Conservation (phyloP, 805 yeast species). For the Wickerhamomyces queroliae region DNA sequence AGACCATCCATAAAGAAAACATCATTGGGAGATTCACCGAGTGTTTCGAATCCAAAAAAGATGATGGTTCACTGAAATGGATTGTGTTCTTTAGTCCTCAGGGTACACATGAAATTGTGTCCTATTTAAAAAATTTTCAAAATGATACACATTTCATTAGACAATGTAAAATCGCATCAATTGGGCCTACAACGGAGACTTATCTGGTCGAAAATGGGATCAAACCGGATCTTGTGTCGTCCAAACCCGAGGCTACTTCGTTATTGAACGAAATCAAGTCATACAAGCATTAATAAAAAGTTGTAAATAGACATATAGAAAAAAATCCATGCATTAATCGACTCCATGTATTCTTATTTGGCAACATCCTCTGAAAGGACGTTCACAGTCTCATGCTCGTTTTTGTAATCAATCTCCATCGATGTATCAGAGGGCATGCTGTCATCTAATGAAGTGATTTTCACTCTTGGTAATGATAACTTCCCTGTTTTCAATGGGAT, state of each 20-base stretch:
- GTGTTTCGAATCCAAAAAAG: slow-evolving; percentile 3
- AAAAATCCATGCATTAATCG: neutral
- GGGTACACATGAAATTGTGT: slow-evolving; percentile 64
- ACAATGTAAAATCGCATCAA: slow-evolving; percentile 55
- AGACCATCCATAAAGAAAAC: slow-evolving; percentile 49
- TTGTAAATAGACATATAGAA: neutral
- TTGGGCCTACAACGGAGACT: slow-evolving; percentile 87
- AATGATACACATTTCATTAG: slow-evolving; percentile 2
- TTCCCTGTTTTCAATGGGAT: slow-evolving; percentile 78
- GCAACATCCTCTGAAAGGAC: slow-evolving; percentile 57
- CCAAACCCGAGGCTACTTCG: slow-evolving; percentile 64
- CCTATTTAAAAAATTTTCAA: slow-evolving; percentile 27
- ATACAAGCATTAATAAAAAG: neutral
- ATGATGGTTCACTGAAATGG: slow-evolving; percentile 41
- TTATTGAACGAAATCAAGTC: slow-evolving; percentile 33
- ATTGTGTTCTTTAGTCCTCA: slow-evolving; percentile 88
- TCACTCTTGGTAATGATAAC: slow-evolving; percentile 58
- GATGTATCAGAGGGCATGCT: slow-evolving; percentile 17
- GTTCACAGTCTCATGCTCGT: slow-evolving; percentile 61
- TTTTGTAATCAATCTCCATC: slow-evolving; percentile 60
- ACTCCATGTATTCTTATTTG: neutral
- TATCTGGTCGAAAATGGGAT: slow-evolving; percentile 50
- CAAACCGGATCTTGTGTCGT: slow-evolving; percentile 56
- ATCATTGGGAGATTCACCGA: slow-evolving; percentile 33
- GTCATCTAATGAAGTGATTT: slow-evolving; percentile 32